phyloP scores from a whole-genome alignment of 495 filamentous ascomycete genomes.

The Aspergillus nanangensis region DNA sequence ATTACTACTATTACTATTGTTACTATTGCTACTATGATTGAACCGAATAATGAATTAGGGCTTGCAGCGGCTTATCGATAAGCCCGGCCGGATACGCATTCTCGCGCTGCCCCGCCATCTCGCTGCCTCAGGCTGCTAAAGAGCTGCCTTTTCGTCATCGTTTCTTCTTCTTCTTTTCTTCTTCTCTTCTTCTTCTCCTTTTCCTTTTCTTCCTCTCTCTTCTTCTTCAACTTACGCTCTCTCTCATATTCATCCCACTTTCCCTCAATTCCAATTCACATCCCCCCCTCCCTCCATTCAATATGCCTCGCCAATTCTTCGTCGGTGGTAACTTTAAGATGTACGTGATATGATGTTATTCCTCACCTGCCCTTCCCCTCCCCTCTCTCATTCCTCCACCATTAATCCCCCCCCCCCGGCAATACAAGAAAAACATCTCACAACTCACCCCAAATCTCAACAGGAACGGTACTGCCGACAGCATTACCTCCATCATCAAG shows the following conservation, averaged over 20 bases:
- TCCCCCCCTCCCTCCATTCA: conserved; percentile 17
- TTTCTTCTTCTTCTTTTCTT: conserved; percentile 9
- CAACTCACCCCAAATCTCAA: conserved; percentile 10
- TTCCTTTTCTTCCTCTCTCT: conserved; percentile 9
- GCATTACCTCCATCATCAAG: conserved; percentile 81
- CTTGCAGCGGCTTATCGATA: conserved; percentile 28
- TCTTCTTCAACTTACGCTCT: conserved; percentile 6
- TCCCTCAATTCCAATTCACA: neutral
- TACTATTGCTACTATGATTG: too few species aligned
- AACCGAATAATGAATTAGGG: too few species aligned
- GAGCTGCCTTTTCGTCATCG: conserved; percentile 12
- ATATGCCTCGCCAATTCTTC: conserved; percentile 96
- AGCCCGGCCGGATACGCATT: conserved; percentile 9
- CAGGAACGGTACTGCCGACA: conserved; percentile 88
- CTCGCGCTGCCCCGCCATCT: conserved; percentile 14
- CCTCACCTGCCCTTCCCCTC: too few species aligned
- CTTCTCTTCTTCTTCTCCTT: conserved; percentile 6
- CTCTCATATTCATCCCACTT: neutral
- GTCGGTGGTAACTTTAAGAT: conserved; percentile 99
- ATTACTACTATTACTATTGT: too few species aligned
- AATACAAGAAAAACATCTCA: conserved; percentile 9
- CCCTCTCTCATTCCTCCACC: conserved; percentile 16
- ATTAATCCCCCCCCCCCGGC: conserved; percentile 12
- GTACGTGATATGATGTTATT: too few species aligned
- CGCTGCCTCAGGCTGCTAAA: conserved; percentile 8